Percentiles rank a stretch among this genome's conserved stretches.
Evolutionary conservation across 352 stramenopile genomes (phyloP).

Genomic region (Pythium apleroticum): DNA sequence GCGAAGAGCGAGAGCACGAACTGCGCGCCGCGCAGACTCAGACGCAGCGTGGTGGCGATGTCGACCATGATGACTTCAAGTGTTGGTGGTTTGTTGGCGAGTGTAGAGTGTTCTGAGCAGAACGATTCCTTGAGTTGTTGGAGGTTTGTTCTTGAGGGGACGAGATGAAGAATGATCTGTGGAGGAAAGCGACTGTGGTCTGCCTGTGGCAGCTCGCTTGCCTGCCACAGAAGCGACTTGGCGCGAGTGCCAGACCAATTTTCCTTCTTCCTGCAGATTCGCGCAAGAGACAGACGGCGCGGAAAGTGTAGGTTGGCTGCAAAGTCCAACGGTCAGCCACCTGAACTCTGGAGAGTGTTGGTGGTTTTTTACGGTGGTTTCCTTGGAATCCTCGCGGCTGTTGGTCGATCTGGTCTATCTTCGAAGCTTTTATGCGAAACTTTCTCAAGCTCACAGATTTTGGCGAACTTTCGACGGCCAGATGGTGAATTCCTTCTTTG

Average conservation of each 20-base stretch:
- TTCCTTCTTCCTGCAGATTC: constrained; percentile 2
- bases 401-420: neutral
- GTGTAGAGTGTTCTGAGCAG: neutral
- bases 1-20: constrained; percentile 60
- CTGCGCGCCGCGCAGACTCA: constrained; percentile 39
- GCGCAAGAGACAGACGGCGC: constrained; percentile 16
- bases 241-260: neutral
- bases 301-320: constrained; percentile 26
- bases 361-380: neutral
- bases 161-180: constrained; percentile 13
- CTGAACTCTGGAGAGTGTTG: neutral
- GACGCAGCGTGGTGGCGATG: constrained; percentile 3
- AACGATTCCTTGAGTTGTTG: neutral
- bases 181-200: neutral
- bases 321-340: neutral
- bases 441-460: too few species aligned
- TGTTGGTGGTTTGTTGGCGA: constrained; percentile 1
- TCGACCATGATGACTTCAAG: neutral
- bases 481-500: too few species aligned
- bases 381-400: neutral
- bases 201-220: neutral
- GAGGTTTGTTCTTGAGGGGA: neutral
- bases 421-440: neutral
- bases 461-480: too few species aligned
- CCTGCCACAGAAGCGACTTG: too few species aligned